phyloP scores from a whole-genome alignment of 2,329 filamentous ascomycete genomes.

The Alternaria longipes region DNA sequence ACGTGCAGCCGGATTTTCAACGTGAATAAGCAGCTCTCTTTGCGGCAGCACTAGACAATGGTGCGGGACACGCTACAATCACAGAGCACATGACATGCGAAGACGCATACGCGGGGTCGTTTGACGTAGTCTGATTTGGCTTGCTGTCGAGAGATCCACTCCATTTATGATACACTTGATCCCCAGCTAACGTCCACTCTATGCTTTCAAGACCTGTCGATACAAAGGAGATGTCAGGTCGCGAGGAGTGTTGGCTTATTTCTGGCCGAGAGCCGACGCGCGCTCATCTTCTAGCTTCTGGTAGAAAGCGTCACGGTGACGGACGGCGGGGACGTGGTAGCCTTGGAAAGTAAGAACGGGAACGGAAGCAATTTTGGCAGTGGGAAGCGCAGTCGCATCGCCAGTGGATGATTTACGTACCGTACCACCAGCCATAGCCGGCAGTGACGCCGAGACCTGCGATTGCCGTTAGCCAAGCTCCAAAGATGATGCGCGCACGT shows the following conservation, averaged over 20 bases:
- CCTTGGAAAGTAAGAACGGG: conserved; percentile 53
- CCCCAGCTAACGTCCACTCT: conserved; percentile 34
- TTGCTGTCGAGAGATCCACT: conserved; percentile 34
- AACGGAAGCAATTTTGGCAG: not conserved
- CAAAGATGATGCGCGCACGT: conserved; percentile 10
- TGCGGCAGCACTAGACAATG: not conserved
- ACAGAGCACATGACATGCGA: not conserved
- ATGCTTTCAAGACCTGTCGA: conserved; percentile 32
- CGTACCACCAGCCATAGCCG: conserved; percentile 75
- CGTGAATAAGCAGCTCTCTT: not conserved
- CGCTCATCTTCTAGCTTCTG: conserved; percentile 70
- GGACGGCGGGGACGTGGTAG: conserved; percentile 71
- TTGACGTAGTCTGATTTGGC: conserved; percentile 23
- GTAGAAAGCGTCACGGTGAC: conserved; percentile 71
- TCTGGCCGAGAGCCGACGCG: conserved; percentile 57
- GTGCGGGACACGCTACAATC: not conserved
- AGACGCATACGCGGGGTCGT: conserved; percentile 1
- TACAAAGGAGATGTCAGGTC: conserved; percentile 41
- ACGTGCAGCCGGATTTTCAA: not conserved
- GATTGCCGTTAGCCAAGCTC: conserved; percentile 35
- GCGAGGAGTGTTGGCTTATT: conserved; percentile 25
- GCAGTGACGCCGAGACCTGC: conserved; percentile 68
- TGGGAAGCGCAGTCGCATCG: conserved; percentile 1
- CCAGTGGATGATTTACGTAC: conserved; percentile 51
- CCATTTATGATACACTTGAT: conserved; percentile 46